Conservation (phyloP, 441 rosid genomes). For the Jatropha multifida region DNA sequence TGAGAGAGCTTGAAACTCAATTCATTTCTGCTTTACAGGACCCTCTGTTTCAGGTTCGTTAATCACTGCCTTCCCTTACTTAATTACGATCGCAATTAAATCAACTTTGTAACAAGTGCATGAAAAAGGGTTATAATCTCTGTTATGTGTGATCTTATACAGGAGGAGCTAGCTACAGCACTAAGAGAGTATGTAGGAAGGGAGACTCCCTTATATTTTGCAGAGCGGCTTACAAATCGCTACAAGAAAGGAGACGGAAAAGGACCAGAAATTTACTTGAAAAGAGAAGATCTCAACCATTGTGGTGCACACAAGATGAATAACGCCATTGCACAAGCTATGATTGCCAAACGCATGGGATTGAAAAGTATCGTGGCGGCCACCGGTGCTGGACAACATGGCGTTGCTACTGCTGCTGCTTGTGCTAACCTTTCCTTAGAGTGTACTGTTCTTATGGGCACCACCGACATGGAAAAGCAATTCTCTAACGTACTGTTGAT, state of each 20-base stretch:
- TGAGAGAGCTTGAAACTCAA: slow-evolving; percentile 56
- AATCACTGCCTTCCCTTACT: neutral
- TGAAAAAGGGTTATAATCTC: too few relatives aligned
- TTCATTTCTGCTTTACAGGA: slow-evolving; percentile 48
- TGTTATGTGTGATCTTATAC: neutral
- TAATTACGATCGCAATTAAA: too few relatives aligned
- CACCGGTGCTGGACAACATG: slow-evolving; percentile 90
- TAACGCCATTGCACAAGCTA: slow-evolving; percentile 72
- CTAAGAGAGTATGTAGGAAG: slow-evolving; percentile 76
- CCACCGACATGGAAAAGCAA: slow-evolving; percentile 62
- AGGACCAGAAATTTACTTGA: slow-evolving; percentile 71
- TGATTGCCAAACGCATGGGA: slow-evolving; percentile 79
- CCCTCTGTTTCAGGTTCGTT: slow-evolving; percentile 58
- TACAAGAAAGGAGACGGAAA: slow-evolving; percentile 49
- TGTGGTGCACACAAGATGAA: slow-evolving; percentile 79
- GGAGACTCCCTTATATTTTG: slow-evolving; percentile 78
- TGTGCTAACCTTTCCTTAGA: slow-evolving; percentile 63
- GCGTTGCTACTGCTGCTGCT: slow-evolving; percentile 76
- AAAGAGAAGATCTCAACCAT: slow-evolving; percentile 82
- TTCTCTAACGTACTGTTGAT: slow-evolving; percentile 51
- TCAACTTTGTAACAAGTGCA: too few relatives aligned
- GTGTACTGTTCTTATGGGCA: slow-evolving; percentile 71
- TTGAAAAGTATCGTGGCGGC: slow-evolving; percentile 45
- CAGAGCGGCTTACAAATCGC: slow-evolving; percentile 53
- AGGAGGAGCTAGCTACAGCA: slow-evolving; percentile 60